These are phyloP conservation scores for Cytospora piceae DNA, from an alignment of 2,329 filamentous ascomycete genomes.

Conservation along the genomic window DNA sequence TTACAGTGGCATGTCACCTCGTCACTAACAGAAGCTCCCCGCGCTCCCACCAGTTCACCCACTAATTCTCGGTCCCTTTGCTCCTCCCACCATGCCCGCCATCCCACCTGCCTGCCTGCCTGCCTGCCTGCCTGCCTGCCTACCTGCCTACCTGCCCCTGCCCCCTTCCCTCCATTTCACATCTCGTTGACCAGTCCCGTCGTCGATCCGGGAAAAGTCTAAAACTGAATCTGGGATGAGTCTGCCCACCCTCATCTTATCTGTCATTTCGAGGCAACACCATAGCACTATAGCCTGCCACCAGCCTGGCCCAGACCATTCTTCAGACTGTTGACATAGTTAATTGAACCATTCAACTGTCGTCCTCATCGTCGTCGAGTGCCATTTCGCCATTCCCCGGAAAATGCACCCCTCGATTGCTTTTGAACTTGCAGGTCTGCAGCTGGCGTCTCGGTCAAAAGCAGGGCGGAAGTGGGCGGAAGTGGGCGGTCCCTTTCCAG, in stretches of 20 bases:
- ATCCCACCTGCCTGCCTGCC: too few species aligned
- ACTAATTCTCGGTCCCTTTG: too few species aligned
- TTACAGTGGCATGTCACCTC: slow-evolving; percentile 19
- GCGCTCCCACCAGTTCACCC: background rate
- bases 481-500: background rate
- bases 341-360: background rate
- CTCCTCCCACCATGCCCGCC: too few species aligned
- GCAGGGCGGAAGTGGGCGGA: slow-evolving; percentile 12
- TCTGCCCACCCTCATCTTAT: background rate
- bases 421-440: background rate
- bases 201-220: slow-evolving; percentile 14
- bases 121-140: too few species aligned
- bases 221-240: background rate
- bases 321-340: background rate
- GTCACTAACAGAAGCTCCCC: slow-evolving; percentile 20
- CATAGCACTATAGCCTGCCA: too few species aligned
- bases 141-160: too few species aligned
- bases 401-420: background rate
- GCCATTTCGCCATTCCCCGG: background rate
- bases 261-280: too few species aligned
- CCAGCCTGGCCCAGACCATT: background rate
- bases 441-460: background rate
- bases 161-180: background rate
- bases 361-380: background rate
- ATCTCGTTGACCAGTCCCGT: slow-evolving; percentile 13